Conservation (phyloP, 495 filamentous ascomycete species). For the Xylaria palmicola region DNA sequence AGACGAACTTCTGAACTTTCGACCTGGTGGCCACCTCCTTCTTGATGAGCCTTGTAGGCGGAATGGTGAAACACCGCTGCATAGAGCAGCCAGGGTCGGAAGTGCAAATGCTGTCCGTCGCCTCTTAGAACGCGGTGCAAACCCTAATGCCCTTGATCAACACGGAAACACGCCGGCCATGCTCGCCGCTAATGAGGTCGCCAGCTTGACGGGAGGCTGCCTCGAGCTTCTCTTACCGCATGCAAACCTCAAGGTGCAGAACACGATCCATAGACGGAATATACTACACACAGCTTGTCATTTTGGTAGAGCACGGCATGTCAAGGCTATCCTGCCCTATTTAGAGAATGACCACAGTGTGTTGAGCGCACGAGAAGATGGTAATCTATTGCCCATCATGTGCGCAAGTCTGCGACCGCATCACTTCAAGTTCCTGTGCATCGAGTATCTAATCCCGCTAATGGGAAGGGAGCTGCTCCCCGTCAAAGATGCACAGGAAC, state of each 20-base stretch:
- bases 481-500: background rate
- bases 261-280: background rate
- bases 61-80: background rate
- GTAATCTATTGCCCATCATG: background rate
- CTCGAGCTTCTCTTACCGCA: background rate
- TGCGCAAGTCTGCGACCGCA: background rate
- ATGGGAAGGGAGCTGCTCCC: background rate
- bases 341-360: background rate
- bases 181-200: background rate
- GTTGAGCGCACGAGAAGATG: background rate
- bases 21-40: background rate
- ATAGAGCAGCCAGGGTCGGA: background rate
- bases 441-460: background rate
- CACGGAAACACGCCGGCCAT: background rate
- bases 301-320: background rate
- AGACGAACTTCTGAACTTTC: background rate
- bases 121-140: background rate
- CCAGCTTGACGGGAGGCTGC: background rate
- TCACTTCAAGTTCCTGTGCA: background rate
- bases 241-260: background rate
- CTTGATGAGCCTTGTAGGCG: background rate
- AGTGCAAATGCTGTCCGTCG: background rate
- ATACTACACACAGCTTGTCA: background rate
- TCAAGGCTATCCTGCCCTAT: background rate
- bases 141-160: background rate